Evolutionary conservation across 2,329 filamentous ascomycete genomes (phyloP).

Genomic region (Botryotinia convoluta): DNA sequence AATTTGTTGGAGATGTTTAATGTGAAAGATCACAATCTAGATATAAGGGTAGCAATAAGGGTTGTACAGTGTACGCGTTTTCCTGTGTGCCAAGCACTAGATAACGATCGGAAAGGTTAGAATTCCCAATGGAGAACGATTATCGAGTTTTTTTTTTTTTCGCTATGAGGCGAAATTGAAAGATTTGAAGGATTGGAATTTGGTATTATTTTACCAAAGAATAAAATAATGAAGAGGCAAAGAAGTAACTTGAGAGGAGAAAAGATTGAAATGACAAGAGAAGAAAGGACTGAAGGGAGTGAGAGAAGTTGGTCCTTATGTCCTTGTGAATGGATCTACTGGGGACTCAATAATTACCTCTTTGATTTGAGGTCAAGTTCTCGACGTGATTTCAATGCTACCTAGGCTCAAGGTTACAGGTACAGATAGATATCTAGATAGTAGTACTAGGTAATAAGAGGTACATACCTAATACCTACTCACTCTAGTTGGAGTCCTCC

Average conservation of each 20-base stretch:
- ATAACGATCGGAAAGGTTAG: slow-evolving; percentile 19
- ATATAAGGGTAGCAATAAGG: not conserved
- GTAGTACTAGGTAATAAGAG: too few relatives aligned
- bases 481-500: not conserved
- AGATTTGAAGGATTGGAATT: not conserved
- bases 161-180: too few relatives aligned
- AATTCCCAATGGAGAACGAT: not conserved
- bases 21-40: not conserved
- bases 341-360: not conserved
- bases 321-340: not conserved
- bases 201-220: not conserved
- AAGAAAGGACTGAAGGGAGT: not conserved
- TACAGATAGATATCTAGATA: not conserved
- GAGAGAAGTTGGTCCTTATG: not conserved
- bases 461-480: too few relatives aligned
- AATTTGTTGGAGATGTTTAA: not conserved
- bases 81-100: slow-evolving; percentile 17
- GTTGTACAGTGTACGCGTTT: not conserved
- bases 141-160: not conserved
- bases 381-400: not conserved
- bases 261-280: not conserved
- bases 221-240: not conserved
- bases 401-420: not conserved
- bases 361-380: not conserved
- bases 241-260: not conserved